Evolutionary conservation across 202 grass and related monocot genomes (phyloP), one percentile per base, ranked within the genome.

Genomic region (Saccharum hybrid): DNA sequence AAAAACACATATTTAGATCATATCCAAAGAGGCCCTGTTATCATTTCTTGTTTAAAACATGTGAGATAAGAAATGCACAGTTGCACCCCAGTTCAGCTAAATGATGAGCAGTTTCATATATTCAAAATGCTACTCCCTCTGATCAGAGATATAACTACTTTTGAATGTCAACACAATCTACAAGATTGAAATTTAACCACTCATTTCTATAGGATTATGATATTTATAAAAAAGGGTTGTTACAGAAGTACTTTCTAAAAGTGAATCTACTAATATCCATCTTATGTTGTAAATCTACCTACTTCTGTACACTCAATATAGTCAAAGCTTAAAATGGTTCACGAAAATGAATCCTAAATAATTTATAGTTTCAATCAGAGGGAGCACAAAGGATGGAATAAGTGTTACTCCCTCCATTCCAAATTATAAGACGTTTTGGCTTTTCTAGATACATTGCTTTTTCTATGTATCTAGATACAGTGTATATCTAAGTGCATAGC

Each of bases 51-150:
- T 42, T 31, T 67, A 66, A 40, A 76, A 4, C 15, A 30, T 52
- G 12, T 41, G 45, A 8, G 22, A 68, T 22, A 83, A 31, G 21
- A 60, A 39, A 60, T 83, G 62, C 71, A 76, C 18, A 69, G 10
- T 69, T 61, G 10, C 1, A 15, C 45, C 41, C 30, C 63, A 41
- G 5, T 83, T 60, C 23, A 68, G 8, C 18, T 61, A 84, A 68
- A 84, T 28, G 13, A 18, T 4, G 0, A 61, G 23, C 37, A 21
- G 11, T 59, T 68, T 65, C 39, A 76, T 33, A 51, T 40, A 40
- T 22, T 40, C 6, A 19, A 26, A 28, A 30, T 61, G 78, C 22
- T 69, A 28, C 13, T 9, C 70, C 7, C 43, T 72, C 23, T 72
- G 70, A 30, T 18, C 13, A 72, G 69, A 49, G 42, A 72, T 45